These are phyloP conservation scores for Solanum hybrid DNA, from an alignment of 305 asterid genomes.

Conservation along the genomic window DNA sequence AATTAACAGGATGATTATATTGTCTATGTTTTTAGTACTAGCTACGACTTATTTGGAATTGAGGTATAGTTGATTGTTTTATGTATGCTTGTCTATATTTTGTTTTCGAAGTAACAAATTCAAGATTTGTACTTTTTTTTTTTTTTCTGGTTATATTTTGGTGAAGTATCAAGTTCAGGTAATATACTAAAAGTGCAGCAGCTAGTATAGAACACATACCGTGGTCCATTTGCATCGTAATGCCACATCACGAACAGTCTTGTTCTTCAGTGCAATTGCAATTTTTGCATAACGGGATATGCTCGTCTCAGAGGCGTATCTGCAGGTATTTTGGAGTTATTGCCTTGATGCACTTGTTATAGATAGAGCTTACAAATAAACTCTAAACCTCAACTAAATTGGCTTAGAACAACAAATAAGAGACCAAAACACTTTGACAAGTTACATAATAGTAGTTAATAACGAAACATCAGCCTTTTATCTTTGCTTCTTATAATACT, in stretches of 20 bases:
- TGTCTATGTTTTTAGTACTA: too few species aligned
- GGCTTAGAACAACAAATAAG: background rate
- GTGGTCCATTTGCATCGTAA: constrained; percentile 91
- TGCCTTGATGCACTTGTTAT: background rate
- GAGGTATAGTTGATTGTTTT: too few species aligned
- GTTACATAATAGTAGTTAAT: background rate
- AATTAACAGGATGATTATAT: too few species aligned
- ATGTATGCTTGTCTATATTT: background rate
- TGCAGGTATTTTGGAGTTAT: constrained; percentile 14
- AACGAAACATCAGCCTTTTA: background rate
- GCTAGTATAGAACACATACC: constrained; percentile 26
- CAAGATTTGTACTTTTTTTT: background rate
- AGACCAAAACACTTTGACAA: background rate
- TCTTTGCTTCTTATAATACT: background rate
- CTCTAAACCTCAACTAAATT: background rate
- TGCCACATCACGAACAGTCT: constrained; percentile 93
- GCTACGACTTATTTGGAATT: too few species aligned
- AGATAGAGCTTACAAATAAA: background rate
- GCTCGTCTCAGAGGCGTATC: constrained; percentile 69
- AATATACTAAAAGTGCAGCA: background rate
- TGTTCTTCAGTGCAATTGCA: constrained; percentile 59
- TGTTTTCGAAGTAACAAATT: background rate
- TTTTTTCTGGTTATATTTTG: background rate
- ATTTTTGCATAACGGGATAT: constrained; percentile 78
- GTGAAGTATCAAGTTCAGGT: too few species aligned